A percentile compares a stretch with the other conserved stretches of the same genome.
These are phyloP conservation scores for Pontederia paniculata DNA, from an alignment of 176 grass and related monocot species.

Conservation along the genomic window DNA sequence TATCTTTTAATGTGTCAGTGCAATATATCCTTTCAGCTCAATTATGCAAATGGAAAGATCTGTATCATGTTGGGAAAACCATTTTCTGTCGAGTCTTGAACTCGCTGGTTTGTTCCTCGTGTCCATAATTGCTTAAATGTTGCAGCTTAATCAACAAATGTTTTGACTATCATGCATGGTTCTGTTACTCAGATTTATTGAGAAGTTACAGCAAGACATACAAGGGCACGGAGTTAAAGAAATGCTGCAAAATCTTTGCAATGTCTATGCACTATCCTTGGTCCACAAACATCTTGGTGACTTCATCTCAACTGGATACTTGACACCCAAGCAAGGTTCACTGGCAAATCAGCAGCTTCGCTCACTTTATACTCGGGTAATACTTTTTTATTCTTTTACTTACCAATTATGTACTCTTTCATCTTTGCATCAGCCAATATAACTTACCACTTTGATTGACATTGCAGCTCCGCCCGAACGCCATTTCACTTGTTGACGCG, in stretches of 20 bases:
- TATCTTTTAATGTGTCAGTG: no score
- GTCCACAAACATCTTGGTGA: conserved; percentile 87
- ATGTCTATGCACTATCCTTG: conserved; percentile 59
- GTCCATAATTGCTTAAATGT: no score
- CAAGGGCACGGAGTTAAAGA: conserved; percentile 57
- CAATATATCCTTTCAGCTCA: no score
- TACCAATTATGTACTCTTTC: no score
- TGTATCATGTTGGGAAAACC: no score
- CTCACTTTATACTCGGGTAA: conserved; percentile 58
- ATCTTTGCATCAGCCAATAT: background rate
- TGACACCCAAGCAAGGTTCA: conserved; percentile 67
- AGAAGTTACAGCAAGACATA: conserved; percentile 63
- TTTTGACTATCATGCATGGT: no score
- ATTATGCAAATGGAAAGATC: no score
- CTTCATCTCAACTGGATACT: conserved; percentile 67
- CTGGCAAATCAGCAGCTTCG: conserved; percentile 59
- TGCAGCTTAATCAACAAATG: no score
- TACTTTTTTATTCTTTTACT: conserved; percentile 13
- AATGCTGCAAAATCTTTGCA: conserved; percentile 62
- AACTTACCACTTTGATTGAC: background rate
- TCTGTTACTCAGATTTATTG: conserved; percentile 45
- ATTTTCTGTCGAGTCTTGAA: no score
- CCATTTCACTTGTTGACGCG: conserved; percentile 62
- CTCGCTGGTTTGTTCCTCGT: no score
- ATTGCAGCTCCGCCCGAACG: conserved; percentile 65